Conservation (phyloP, 305 asterid species). For the Fraxinus paxiana region DNA sequence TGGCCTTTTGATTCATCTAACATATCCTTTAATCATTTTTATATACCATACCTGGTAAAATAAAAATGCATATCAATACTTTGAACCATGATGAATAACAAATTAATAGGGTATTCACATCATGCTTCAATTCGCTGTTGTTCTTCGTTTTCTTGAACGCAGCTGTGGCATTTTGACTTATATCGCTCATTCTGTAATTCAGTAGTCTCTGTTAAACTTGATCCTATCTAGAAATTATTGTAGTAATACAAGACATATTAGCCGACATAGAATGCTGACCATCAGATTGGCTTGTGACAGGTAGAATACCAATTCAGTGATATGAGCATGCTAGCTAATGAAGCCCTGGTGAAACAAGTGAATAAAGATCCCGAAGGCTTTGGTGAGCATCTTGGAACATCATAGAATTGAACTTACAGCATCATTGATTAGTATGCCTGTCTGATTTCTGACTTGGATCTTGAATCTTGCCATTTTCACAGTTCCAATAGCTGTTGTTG, state of each 20-base stretch:
- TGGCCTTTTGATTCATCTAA: background rate
- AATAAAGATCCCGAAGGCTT: constrained; percentile 74
- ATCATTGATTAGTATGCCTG: background rate
- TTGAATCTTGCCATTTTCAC: constrained; percentile 25
- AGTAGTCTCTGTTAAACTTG: background rate
- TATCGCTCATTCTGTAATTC: background rate
- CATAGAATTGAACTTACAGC: background rate
- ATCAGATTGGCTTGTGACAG: constrained; percentile 28
- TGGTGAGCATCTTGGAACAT: constrained; percentile 39
- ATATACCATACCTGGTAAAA: background rate
- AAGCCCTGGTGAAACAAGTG: constrained; percentile 67
- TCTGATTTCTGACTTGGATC: background rate
- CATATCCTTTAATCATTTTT: background rate
- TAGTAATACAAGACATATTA: background rate
- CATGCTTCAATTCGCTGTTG: background rate
- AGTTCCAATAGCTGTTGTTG: constrained; percentile 76
- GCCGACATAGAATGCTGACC: background rate
- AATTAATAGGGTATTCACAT: background rate
- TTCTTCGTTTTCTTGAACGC: background rate
- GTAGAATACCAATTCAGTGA: constrained; percentile 88
- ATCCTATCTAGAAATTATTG: background rate
- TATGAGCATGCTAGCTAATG: constrained; percentile 88
- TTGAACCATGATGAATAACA: background rate
- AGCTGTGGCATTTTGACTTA: background rate
- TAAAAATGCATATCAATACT: background rate